Conservation (phyloP, 2,329 filamentous ascomycete species). For the Malbranchea zuffiana region DNA sequence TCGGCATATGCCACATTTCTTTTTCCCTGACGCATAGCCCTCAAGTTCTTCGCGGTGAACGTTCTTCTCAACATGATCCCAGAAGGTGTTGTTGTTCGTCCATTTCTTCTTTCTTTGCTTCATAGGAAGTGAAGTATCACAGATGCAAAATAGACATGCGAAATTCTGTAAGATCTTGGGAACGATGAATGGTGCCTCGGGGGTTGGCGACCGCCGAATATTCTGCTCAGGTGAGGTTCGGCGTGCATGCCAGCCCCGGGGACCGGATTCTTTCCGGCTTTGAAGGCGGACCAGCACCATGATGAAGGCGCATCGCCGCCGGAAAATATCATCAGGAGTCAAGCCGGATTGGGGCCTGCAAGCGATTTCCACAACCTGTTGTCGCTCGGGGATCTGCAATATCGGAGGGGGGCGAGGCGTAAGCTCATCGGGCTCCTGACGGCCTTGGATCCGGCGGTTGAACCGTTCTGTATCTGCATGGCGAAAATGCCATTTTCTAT, state of each 20-base stretch:
- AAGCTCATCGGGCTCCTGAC: not conserved
- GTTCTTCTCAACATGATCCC: conserved; percentile 15
- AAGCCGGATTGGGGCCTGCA: too few species aligned
- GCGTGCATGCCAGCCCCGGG: too few species aligned
- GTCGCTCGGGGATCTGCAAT: conserved; percentile 13
- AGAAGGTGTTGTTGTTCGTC: conserved; percentile 15
- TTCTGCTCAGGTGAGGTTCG: too few species aligned
- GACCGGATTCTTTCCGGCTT: too few species aligned
- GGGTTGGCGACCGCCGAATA: too few species aligned
- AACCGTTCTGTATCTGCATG: conserved; percentile 17
- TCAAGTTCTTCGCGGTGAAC: conserved; percentile 13
- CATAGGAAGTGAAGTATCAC: conserved; percentile 8
- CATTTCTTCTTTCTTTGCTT: conserved; percentile 11
- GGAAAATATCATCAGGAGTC: too few species aligned
- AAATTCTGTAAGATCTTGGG: conserved; percentile 9
- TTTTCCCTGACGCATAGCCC: conserved; percentile 9
- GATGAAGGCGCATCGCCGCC: too few species aligned
- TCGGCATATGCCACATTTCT: conserved; percentile 4
- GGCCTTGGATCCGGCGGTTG: conserved; percentile 14
- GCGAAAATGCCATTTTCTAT: conserved; percentile 17
- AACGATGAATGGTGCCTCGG: too few species aligned
- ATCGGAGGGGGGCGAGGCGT: not conserved
- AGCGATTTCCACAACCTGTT: conserved; percentile 12
- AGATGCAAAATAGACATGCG: conserved; percentile 14
- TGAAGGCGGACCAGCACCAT: too few species aligned